A percentile compares a stretch with the other conserved stretches of the same genome.
Conservation (phyloP, 257 asterid species). For the Scutellaria baicalensis region DNA sequence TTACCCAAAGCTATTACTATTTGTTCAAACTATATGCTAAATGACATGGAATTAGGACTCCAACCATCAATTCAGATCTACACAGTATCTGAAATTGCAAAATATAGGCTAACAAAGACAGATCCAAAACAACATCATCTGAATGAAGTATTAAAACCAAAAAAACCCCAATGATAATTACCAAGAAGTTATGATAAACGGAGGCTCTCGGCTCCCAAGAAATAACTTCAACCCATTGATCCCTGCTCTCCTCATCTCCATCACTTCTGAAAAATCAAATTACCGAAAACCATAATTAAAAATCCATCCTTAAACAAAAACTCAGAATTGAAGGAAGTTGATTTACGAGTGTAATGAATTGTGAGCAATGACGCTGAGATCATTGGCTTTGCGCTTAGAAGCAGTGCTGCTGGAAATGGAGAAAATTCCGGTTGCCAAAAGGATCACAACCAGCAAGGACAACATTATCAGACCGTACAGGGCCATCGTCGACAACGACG, state of each 20-base stretch:
- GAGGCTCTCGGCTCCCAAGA: constrained; percentile 98
- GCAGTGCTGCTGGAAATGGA: constrained; percentile 42
- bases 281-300: background rate
- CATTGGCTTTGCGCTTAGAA: constrained; percentile 50
- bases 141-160: background rate
- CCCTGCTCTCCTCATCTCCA: constrained; percentile 50
- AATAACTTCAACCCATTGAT: constrained; percentile 90
- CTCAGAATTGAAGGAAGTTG: constrained; percentile 2
- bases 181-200: constrained; percentile 82
- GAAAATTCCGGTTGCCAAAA: constrained; percentile 51
- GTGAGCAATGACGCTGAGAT: constrained; percentile 68
- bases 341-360: constrained; percentile 42
- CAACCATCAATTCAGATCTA: constrained; percentile 1
- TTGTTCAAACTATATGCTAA: background rate
- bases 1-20: background rate
- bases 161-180: constrained; percentile 12
- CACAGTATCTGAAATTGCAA: background rate
- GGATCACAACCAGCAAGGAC: constrained; percentile 41
- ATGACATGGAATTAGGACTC: background rate
- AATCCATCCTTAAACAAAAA: background rate
- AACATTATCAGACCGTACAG: constrained; percentile 41
- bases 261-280: constrained; percentile 34
- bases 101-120: background rate
- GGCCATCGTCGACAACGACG: constrained; percentile 41
- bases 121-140: constrained; percentile 13